Base-by-base conservation (phyloP, 306 rosid genomes). In the Betula pendula region DNA sequence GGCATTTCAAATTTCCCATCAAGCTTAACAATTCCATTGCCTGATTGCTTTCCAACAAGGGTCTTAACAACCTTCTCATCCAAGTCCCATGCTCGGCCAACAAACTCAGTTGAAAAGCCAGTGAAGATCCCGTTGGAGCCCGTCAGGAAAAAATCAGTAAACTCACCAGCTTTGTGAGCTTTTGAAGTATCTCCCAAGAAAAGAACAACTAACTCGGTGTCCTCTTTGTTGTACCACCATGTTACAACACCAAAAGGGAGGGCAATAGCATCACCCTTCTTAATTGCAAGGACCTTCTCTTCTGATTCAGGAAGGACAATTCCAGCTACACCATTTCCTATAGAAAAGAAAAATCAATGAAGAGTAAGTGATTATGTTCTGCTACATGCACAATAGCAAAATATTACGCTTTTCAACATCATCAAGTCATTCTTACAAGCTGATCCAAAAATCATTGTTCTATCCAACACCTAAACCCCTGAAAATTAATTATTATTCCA, bases 201-300 rank as follows among this genome's bases (percentile, higher is more conserved):
- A 19, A 87, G 83, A 49, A 87, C 74, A 0, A 84, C 90, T 8
- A 87, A 62, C 74, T 87, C 86, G 0, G 79, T 52, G 33, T 90
- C 93, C 70, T 85, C 88, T 70, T 82, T 84, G 87, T 82, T 87
- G 82, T 67, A 75, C 90, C 90, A 87, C 88, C 90, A 87, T 3
- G 85, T 87, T 0, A 87, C 86, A 47, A 77, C 88, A 6, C 88
- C 90, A 27, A 82, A 80, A 6, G 88, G 87, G n/a, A 84, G 83
- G 19, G 88, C 88, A 76, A 87, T 51, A n/a, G 88, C 83, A 51
- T 87, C 87, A 5, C 88, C 88, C 81, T 84, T 82, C 78, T 84
- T 87, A 10, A 87, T 80, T 62, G 83, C 84, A n/a, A 84, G 65
- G 35, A 80, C 82, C 80, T 75, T 84, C 76, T 87, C 87, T 48